Evolutionary conservation across 768 basidiomycete genomes (phyloP).

Genomic region (Lepiota brunneoincarnata): DNA sequence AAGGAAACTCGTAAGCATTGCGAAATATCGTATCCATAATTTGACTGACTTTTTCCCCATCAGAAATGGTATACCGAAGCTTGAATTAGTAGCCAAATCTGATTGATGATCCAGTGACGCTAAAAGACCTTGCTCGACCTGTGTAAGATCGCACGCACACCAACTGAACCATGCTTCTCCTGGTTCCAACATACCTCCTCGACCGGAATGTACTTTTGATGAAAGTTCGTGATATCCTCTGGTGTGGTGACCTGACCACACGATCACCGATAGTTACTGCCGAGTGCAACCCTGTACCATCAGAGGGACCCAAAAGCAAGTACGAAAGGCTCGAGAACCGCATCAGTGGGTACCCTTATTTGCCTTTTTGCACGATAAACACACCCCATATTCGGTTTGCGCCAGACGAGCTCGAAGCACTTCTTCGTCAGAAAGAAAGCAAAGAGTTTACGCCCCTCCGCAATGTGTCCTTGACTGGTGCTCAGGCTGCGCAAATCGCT

Average conservation of each 20-base stretch:
- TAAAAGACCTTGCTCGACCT: slow-evolving; percentile 74
- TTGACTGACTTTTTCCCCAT: slow-evolving; percentile 4
- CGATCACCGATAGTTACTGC: slow-evolving; percentile 30
- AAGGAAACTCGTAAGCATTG: slow-evolving; percentile 62
- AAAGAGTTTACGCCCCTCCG: background rate
- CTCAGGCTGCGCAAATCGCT: background rate
- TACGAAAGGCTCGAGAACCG: slow-evolving; percentile 66
- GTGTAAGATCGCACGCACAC: slow-evolving; percentile 72
- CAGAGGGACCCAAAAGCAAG: slow-evolving; percentile 56
- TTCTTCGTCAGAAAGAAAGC: slow-evolving; percentile 58
- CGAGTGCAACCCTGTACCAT: slow-evolving; percentile 30
- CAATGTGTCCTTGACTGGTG: background rate
- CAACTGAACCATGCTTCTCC: slow-evolving; percentile 60
- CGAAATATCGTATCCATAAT: background rate
- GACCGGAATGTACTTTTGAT: slow-evolving; percentile 76
- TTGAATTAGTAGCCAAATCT: slow-evolving; percentile 1
- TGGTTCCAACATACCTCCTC: slow-evolving; percentile 48
- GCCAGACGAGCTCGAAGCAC: slow-evolving; percentile 63
- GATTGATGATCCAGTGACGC: slow-evolving; percentile 51
- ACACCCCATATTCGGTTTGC: background rate
- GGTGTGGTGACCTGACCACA: background rate
- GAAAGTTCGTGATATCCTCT: slow-evolving; percentile 33
- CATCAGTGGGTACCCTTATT: slow-evolving; percentile 49
- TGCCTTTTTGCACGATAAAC: background rate
- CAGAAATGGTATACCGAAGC: slow-evolving; percentile 57